phyloP scores from a whole-genome alignment of 1,139 yeast genomes.

The Geotrichum siamense region DNA sequence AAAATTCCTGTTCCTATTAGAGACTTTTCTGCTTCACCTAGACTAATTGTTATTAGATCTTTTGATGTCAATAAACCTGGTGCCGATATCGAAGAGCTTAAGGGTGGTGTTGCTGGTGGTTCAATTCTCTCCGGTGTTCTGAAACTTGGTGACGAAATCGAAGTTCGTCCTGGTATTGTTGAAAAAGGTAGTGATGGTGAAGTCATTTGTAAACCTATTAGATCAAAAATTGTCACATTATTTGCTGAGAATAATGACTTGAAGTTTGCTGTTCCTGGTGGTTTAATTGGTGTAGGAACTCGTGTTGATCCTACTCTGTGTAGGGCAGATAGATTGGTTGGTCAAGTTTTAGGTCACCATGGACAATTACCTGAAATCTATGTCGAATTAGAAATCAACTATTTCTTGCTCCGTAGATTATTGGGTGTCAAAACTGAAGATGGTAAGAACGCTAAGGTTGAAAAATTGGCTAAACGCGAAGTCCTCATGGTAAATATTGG shows the following conservation, averaged over 20 bases:
- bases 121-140: conserved; percentile 95
- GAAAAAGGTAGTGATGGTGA: conserved; percentile 80
- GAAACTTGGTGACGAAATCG: conserved; percentile 95
- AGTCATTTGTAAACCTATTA: conserved; percentile 90
- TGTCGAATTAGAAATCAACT: conserved; percentile 95
- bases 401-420: conserved; percentile 91
- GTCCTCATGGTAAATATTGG: conserved; percentile 99
- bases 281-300: conserved; percentile 98
- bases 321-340: conserved; percentile 98
- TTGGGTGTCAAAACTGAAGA: conserved; percentile 98
- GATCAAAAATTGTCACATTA: conserved; percentile 85
- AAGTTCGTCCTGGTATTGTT: conserved; percentile 97
- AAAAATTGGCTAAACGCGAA: conserved; percentile 89
- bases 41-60: conserved; percentile 94
- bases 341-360: conserved; percentile 97
- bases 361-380: conserved; percentile 93
- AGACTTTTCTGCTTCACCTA: conserved; percentile 89
- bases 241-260: conserved; percentile 97
- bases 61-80: conserved; percentile 99
- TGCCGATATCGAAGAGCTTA: conserved; percentile 91
- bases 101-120: conserved; percentile 99
- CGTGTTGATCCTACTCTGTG: conserved; percentile 97
- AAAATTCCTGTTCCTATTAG: conserved; percentile 94
- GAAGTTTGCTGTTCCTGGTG: conserved; percentile 99
- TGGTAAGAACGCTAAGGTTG: conserved; percentile 93